These are phyloP conservation scores for Clarireedia homoeocarpa DNA, from an alignment of 2,329 filamentous ascomycete species.

Conservation along the genomic window DNA sequence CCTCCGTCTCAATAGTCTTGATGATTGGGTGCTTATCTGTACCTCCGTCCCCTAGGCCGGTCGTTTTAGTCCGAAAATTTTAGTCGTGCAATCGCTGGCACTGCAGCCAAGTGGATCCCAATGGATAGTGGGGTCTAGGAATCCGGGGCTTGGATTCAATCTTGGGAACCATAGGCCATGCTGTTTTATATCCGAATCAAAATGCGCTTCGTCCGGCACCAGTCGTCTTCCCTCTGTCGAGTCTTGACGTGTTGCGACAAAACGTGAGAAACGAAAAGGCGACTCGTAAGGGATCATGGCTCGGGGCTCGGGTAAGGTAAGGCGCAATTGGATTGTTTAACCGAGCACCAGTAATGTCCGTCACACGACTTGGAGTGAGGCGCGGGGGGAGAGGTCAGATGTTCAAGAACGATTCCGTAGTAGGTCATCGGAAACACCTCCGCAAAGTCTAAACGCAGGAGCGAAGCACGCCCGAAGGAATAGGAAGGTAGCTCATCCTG, in stretches of 20 bases:
- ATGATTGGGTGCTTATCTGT: neutral
- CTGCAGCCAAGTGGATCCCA: neutral
- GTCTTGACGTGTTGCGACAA: too few relatives aligned
- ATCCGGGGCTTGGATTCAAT: neutral
- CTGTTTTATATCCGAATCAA: neutral
- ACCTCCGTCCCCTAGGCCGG: neutral
- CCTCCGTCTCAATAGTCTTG: too few relatives aligned
- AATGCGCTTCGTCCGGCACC: too few relatives aligned
- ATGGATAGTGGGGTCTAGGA: neutral
- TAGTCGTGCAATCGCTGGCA: neutral
- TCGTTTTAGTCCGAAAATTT: neutral
- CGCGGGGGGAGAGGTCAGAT: slow-evolving; percentile 8
- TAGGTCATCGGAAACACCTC: slow-evolving; percentile 4
- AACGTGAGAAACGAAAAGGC: too few relatives aligned
- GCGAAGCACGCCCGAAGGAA: neutral
- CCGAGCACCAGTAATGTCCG: neutral
- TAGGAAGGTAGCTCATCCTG: slow-evolving; percentile 2
- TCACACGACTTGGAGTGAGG: slow-evolving; percentile 1
- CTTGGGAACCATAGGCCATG: neutral
- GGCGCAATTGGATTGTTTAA: neutral
- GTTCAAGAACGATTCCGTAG: slow-evolving; percentile 7
- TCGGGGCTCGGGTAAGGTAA: neutral
- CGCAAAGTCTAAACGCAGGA: neutral
- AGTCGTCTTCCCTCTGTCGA: too few relatives aligned
- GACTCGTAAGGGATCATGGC: too few relatives aligned